Evolutionary conservation across 1,284 basidiomycete genomes (phyloP).

Genomic region (Ganoderma lingzhi): DNA sequence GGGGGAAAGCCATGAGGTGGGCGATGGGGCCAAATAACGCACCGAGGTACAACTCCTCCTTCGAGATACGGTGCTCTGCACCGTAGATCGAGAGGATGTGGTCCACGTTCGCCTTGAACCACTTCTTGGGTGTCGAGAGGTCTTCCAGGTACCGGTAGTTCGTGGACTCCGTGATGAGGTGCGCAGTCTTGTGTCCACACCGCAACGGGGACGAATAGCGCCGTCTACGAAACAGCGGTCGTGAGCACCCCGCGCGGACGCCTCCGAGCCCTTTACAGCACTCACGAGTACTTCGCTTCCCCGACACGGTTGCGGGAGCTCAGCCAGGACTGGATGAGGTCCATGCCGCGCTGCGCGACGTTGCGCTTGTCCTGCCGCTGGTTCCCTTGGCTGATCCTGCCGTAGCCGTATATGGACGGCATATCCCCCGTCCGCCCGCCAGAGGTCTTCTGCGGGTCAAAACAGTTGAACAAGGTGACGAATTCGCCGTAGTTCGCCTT

Average conservation of each 20-base stretch:
- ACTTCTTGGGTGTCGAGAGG: slow-evolving; percentile 67
- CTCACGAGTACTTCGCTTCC: slow-evolving; percentile 43
- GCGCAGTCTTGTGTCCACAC: slow-evolving; percentile 69
- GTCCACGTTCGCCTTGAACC: slow-evolving; percentile 78
- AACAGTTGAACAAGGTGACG: slow-evolving; percentile 73
- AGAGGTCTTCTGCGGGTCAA: slow-evolving; percentile 54
- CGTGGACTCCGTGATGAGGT: slow-evolving; percentile 72
- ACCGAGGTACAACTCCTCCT: slow-evolving; percentile 79
- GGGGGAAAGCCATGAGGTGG: neutral
- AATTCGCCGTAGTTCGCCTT: slow-evolving; percentile 67
- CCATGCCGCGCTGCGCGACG: slow-evolving; percentile 61
- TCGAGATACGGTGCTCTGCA: slow-evolving; percentile 60
- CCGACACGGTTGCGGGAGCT: slow-evolving; percentile 50
- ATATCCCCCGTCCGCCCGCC: slow-evolving; percentile 45
- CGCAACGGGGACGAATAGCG: slow-evolving; percentile 67
- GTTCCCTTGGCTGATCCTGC: slow-evolving; percentile 52
- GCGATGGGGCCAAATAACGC: slow-evolving; percentile 35
- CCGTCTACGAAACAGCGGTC: slow-evolving; percentile 41
- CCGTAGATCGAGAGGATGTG: slow-evolving; percentile 66
- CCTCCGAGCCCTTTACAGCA: neutral
- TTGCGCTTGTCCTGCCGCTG: slow-evolving; percentile 62
- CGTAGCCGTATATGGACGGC: slow-evolving; percentile 64
- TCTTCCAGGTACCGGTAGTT: slow-evolving; percentile 72
- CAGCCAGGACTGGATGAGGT: slow-evolving; percentile 62
- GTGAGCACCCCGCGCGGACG: neutral